Conservation (phyloP, 2,329 filamentous ascomycete species). For the Fusarium nygamai region DNA sequence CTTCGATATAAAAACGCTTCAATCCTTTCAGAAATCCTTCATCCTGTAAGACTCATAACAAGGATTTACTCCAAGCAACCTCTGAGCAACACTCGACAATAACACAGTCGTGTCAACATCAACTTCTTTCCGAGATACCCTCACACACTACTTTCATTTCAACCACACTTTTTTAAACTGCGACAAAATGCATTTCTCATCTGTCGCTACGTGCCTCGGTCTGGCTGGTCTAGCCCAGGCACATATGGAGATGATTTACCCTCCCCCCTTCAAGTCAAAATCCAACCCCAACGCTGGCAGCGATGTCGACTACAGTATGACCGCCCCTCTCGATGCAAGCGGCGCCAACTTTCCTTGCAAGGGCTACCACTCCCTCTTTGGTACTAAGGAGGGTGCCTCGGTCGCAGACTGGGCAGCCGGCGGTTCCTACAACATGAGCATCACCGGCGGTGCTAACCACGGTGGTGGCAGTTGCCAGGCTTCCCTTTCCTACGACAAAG, state of each 20-base stretch:
- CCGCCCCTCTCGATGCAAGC: conserved; percentile 67
- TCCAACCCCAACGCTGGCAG: conserved; percentile 57
- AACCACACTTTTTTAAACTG: not conserved
- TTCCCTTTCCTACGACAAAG: conserved; percentile 77
- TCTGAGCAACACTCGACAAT: conserved; percentile 17
- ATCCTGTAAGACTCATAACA: conserved; percentile 2
- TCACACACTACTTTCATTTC: conserved; percentile 3
- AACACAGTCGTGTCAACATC: conserved; percentile 6
- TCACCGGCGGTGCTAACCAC: conserved; percentile 71
- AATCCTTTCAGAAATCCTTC: conserved; percentile 25
- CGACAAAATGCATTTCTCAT: conserved; percentile 52
- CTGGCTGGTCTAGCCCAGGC: conserved; percentile 57
- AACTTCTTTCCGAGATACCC: conserved; percentile 25
- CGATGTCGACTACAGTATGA: conserved; percentile 77
- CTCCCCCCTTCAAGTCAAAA: conserved; percentile 64
- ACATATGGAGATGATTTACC: conserved; percentile 66
- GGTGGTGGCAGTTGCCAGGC: conserved; percentile 81
- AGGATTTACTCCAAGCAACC: conserved; percentile 12
- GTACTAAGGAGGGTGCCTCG: conserved; percentile 59
- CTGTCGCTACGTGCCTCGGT: conserved; percentile 55
- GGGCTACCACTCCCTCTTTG: conserved; percentile 63
- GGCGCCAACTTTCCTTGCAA: conserved; percentile 82
- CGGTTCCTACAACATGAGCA: conserved; percentile 68
- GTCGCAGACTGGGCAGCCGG: conserved; percentile 72
- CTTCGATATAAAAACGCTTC: conserved; percentile 22